Conservation (phyloP, 805 yeast species). For the Lipomyces lipofer region DNA sequence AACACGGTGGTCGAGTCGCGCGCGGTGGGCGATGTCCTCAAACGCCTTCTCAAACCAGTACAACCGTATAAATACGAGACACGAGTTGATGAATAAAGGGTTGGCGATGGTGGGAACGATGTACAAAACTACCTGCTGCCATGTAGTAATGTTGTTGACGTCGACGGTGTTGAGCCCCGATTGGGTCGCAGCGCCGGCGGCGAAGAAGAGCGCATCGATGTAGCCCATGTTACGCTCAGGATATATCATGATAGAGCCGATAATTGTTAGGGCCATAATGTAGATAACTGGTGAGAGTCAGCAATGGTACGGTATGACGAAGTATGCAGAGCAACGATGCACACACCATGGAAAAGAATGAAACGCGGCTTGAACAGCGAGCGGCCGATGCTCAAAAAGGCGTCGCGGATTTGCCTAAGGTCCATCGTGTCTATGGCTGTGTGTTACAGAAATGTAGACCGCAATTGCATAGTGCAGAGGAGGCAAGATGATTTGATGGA, state of each 20-base stretch:
- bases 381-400: conserved; percentile 1
- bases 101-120: conserved; percentile 66
- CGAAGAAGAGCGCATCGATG: conserved; percentile 76
- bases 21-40: conserved; percentile 72
- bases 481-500: no score
- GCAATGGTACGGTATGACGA: conserved; percentile 55
- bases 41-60: conserved; percentile 89
- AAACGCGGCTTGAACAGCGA: conserved; percentile 27
- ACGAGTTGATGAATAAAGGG: conserved; percentile 85
- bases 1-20: conserved; percentile 78
- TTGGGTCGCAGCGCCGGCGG: conserved; percentile 79
- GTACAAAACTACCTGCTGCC: conserved; percentile 79
- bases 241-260: conserved; percentile 74
- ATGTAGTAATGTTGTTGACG: conserved; percentile 59
- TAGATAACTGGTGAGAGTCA: conserved; percentile 46
- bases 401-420: neutral
- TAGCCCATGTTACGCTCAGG: conserved; percentile 68
- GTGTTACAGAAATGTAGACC: neutral
- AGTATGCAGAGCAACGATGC: neutral
- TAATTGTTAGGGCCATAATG: conserved; percentile 56
- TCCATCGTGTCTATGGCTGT: neutral
- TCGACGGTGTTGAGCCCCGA: conserved; percentile 88
- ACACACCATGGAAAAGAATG: conserved; percentile 28
- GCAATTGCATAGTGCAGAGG: neutral
- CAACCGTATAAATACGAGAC: conserved; percentile 71